Evolutionary conservation across 352 stramenopile species (phyloP), one percentile per base, ranked within the genome.

Genomic region (Globisporangium radiosum): DNA sequence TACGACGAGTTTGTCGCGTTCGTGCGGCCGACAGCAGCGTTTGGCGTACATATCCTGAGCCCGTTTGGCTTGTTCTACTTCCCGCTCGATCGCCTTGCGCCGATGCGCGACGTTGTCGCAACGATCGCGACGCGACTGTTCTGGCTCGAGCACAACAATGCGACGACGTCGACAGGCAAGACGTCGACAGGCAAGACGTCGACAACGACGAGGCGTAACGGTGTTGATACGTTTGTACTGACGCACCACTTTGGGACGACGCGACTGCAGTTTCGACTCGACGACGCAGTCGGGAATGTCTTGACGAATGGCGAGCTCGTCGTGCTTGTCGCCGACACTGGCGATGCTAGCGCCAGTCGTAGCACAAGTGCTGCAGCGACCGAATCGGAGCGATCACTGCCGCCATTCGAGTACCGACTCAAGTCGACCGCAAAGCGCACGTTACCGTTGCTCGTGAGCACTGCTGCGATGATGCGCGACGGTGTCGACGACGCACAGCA

Each of bases 121-220:
- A 78, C 72, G 40, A 73, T 84, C 63, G 59, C 68, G 52, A 79
- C 71, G 11, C 63, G 74, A 13, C 66, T 84, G 52, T 85, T 85
- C 52, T 85, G 75, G 75, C 69, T 81, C 57, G 70, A 85, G 60
- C 75, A 85, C 66, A 85, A 77, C 49, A 64, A 84, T 63, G 47
- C 39, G n/a, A 42, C 48, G 10, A 48, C 44, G 5, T 19, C 7
- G 7, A 11, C 47, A 15, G 11, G 11, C 3, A 15, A 1, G 17
- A 19, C 13, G 47, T 40, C 33, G 4, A 14, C 40, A 44, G n/a
- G n/a, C n/a, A 15, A 1, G 17, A 19, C 13, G 47, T 40, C 33
- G 4, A 14, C 40, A 44, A 7, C 40, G 40, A 11, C 56, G 1
- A 79, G 75, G 17, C 58, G 76, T 49, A 79, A 75, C 38, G 68